phyloP scores from a whole-genome alignment of 73 alveolate genomes.

The Tetrahymena elliotti region DNA sequence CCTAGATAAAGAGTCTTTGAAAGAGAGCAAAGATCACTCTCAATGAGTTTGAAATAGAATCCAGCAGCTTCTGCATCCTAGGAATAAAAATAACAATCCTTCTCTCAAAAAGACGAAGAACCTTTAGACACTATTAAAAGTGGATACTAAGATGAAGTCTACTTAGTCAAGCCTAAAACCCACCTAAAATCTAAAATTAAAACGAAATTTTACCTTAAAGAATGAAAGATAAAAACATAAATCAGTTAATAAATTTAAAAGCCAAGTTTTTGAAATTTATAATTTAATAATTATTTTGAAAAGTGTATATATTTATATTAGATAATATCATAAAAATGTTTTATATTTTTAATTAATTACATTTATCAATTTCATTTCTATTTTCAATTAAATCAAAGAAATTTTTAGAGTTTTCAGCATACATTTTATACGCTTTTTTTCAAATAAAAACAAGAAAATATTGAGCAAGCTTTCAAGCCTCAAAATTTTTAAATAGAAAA shows the following conservation, averaged over 20 bases:
- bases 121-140: neutral
- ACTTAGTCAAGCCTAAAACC: neutral
- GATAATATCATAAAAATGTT: too few relatives aligned
- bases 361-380: too few relatives aligned
- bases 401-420: too few relatives aligned
- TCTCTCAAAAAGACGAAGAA: neutral
- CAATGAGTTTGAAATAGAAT: neutral
- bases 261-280: neutral
- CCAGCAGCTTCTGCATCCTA: neutral
- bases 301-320: neutral
- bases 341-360: too few relatives aligned
- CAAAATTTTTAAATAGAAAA: too few relatives aligned
- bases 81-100: neutral
- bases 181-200: neutral
- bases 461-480: too few relatives aligned
- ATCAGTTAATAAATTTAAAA: neutral
- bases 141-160: neutral
- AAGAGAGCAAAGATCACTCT: neutral
- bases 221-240: neutral
- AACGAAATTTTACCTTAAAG: neutral
- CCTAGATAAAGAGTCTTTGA: neutral
- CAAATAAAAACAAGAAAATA: too few relatives aligned
- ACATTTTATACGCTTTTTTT: too few relatives aligned
- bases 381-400: too few relatives aligned
- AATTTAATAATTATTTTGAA: too few relatives aligned